Conservation (phyloP, 805 yeast genomes). For the Ogataea paraovalis region DNA sequence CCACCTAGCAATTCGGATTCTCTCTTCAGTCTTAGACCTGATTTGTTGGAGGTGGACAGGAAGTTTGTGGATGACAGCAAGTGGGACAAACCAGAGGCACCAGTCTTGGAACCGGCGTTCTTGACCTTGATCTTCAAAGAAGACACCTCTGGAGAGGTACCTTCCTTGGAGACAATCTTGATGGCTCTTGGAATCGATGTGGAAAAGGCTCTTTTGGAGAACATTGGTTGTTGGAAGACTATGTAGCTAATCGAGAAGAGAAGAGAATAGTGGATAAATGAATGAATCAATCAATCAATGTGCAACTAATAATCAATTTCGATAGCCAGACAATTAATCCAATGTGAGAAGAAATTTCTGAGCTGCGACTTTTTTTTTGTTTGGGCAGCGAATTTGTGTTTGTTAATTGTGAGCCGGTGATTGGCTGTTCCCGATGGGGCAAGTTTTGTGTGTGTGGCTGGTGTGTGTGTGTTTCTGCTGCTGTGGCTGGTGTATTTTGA, state of each 20-base stretch:
- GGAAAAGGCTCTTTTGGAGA: constrained; percentile 34
- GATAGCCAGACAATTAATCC: too few relatives aligned
- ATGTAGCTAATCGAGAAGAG: neutral
- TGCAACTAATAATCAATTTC: too few relatives aligned
- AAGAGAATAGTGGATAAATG: neutral
- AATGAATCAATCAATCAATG: neutral
- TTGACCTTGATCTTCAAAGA: constrained; percentile 71
- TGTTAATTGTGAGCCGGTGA: neutral
- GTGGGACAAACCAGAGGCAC: constrained; percentile 75
- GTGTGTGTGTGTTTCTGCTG: too few relatives aligned
- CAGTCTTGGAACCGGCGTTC: constrained; percentile 78
- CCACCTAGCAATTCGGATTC: constrained; percentile 95
- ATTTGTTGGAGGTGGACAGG: constrained; percentile 74
- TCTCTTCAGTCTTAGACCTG: constrained; percentile 89
- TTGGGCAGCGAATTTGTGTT: neutral
- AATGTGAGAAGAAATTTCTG: too few relatives aligned
- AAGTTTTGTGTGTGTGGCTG: too few relatives aligned
- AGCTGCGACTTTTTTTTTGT: neutral
- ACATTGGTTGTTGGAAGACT: constrained; percentile 17
- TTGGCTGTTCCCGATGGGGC: neutral
- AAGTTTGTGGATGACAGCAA: constrained; percentile 79
- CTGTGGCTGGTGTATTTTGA: too few relatives aligned
- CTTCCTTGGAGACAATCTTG: constrained; percentile 33
- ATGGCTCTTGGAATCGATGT: constrained; percentile 44
- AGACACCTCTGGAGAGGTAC: constrained; percentile 62